These are phyloP conservation scores for Trypanosoma avium DNA, from an alignment of 208 protist species.

Conservation along the genomic window DNA sequence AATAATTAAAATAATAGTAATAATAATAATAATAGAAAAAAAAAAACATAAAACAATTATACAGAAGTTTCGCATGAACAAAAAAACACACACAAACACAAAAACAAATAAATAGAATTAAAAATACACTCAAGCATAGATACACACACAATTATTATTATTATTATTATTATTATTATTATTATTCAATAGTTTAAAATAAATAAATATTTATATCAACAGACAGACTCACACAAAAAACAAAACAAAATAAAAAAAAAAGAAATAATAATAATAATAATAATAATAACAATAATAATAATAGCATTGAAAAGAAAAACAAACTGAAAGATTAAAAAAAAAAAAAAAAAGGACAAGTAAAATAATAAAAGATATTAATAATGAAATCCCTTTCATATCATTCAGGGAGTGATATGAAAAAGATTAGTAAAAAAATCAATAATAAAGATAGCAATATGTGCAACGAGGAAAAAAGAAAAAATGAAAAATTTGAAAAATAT, in stretches of 20 bases:
- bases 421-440: too few species aligned
- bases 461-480: too few species aligned
- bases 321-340: constrained; percentile 11
- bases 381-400: too few species aligned
- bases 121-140: constrained; percentile 17
- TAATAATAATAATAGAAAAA: constrained; percentile 9
- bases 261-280: too few species aligned
- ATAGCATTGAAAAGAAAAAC: constrained; percentile 10
- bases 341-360: constrained; percentile 23
- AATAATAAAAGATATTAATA: too few species aligned
- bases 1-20: constrained; percentile 7
- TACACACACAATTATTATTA: constrained; percentile 4
- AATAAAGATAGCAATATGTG: too few species aligned
- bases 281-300: constrained; percentile 2
- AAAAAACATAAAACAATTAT: background rate
- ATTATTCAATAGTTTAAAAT: too few species aligned
- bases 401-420: too few species aligned
- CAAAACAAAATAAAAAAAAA: too few species aligned
- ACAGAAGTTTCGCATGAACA: background rate
- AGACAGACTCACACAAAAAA: too few species aligned
- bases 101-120: background rate
- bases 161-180: background rate
- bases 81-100: background rate
- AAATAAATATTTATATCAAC: too few species aligned
- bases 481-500: too few species aligned